Evolutionary conservation across 2,329 filamentous ascomycete genomes (phyloP), one percentile per base, ranked within the genome.

Genomic region (Fusarium pininemorale): DNA sequence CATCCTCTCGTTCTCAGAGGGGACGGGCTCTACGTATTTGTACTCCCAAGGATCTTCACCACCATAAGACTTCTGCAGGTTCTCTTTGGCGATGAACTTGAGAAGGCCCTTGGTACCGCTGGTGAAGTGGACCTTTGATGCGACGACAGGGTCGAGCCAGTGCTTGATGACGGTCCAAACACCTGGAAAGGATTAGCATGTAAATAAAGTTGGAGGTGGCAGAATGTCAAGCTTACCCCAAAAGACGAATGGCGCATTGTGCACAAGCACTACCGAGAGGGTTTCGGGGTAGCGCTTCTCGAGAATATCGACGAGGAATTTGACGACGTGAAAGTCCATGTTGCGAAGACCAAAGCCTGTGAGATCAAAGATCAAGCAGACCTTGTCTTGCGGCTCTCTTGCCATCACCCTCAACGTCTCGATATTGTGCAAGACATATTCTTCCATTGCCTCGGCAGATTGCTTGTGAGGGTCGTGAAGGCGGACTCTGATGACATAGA

Each of bases 221-320:
- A n/a, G 24, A 11, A 6, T 0, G 32, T 35, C 15, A 7, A 44
- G 55, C 77, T 57, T 61, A 82, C 81, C 79, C 75, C 83, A 85
- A 83, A 94, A 94, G 53, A 94, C 84, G 89, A 92, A 94, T 7
- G 92, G 92, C 1, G 92, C 89, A 79, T 94, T 93, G 84, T 94
- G 93, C 51, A 94, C 90, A 47, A 94, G 88, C 8, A 94, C 90
- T 4, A 88, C 84, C 42, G 91, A 92, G 5, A 94, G 85, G 1
- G 90, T 92, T 80, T 94, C 92, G 4, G 92, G 92, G 77, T 94
- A 94, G 78, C 94, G 93, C 55, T 92, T 92, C 83, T 94, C 92
- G 76, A 94, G 93, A 78, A 91, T 92, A 75, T 93, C 92, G 82
- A 94, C 93, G 84, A 94, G 92, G 83, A 94, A 94, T 75, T 93